Conservation (phyloP, 2,329 filamentous ascomycete species). For the Thermoascus crustaceus region DNA sequence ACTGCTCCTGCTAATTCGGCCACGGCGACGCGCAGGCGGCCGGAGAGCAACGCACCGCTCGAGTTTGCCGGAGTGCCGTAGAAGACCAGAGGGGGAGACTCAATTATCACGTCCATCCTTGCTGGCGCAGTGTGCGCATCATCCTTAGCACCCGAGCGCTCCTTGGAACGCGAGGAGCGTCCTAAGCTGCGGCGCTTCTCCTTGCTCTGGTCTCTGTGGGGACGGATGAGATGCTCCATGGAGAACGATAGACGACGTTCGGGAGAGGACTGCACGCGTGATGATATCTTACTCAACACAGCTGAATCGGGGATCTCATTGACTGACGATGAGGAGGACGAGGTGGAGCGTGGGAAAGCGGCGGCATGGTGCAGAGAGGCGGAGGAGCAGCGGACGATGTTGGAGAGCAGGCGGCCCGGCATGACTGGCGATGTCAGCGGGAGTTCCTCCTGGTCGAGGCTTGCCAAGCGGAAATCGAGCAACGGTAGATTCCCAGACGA, state of each 20-base stretch:
- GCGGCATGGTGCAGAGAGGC: slow-evolving; percentile 22
- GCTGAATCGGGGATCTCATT: slow-evolving; percentile 23
- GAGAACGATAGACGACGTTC: slow-evolving; percentile 35
- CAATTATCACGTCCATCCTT: slow-evolving; percentile 57
- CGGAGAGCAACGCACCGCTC: slow-evolving; percentile 76
- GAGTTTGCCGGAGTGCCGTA: slow-evolving; percentile 68
- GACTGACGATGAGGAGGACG: slow-evolving; percentile 30
- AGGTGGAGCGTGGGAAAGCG: slow-evolving; percentile 22
- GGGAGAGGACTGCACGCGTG: slow-evolving; percentile 18
- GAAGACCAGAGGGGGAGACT: slow-evolving; percentile 80
- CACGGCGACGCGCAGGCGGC: slow-evolving; percentile 68
- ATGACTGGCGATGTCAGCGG: slow-evolving; percentile 13
- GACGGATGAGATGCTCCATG: slow-evolving; percentile 38
- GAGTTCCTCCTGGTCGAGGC: background rate
- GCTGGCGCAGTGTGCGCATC: slow-evolving; percentile 35
- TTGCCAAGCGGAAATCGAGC: background rate
- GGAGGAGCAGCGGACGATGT: slow-evolving; percentile 28
- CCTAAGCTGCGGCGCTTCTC: slow-evolving; percentile 34
- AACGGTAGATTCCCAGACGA: background rate
- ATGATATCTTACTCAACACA: slow-evolving; percentile 19
- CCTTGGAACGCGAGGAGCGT: slow-evolving; percentile 29
- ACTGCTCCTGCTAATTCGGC: slow-evolving; percentile 55
- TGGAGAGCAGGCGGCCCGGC: slow-evolving; percentile 35
- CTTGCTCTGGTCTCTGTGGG: slow-evolving; percentile 32
- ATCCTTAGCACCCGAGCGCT: slow-evolving; percentile 21